phyloP scores from a whole-genome alignment of 768 basidiomycete species.

The Pleurotus salmoneostramineus region DNA sequence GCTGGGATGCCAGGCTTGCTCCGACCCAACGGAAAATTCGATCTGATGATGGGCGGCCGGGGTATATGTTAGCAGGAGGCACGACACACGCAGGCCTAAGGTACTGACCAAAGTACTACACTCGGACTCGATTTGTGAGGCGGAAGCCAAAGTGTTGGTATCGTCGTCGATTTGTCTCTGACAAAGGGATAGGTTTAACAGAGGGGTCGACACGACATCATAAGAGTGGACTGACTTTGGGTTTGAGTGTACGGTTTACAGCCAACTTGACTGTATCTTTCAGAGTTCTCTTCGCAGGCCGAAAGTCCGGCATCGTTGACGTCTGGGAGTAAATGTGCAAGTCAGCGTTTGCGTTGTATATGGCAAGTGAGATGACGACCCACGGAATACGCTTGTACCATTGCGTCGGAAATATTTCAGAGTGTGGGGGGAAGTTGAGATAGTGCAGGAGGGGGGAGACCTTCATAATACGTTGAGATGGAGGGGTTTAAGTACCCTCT shows the following conservation, averaged over 20 bases:
- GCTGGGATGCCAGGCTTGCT: not conserved
- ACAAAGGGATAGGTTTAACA: not conserved
- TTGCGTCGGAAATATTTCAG: not conserved
- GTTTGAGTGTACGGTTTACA: slow-evolving; percentile 1
- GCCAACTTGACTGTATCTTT: slow-evolving; percentile 6
- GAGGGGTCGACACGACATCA: not conserved
- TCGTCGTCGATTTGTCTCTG: not conserved
- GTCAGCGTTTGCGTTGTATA: not conserved
- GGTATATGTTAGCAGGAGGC: not conserved
- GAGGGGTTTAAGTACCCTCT: slow-evolving; percentile 4
- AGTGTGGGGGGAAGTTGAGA: not conserved
- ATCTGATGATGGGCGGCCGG: not conserved
- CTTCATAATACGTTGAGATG: not conserved
- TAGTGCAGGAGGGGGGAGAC: not conserved
- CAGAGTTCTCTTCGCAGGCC: slow-evolving; percentile 3
- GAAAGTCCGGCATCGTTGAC: slow-evolving; percentile 4
- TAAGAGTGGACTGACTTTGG: not conserved
- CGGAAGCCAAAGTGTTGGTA: not conserved
- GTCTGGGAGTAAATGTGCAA: not conserved
- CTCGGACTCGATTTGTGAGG: slow-evolving; percentile 1
- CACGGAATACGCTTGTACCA: slow-evolving; percentile 4
- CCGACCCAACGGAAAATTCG: not conserved
- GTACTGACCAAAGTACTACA: slow-evolving; percentile 6
- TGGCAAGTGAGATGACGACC: not conserved
- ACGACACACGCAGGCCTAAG: too few species aligned